Base-by-base conservation (phyloP, 768 basidiomycete species). In the Lactarius evosmus region DNA sequence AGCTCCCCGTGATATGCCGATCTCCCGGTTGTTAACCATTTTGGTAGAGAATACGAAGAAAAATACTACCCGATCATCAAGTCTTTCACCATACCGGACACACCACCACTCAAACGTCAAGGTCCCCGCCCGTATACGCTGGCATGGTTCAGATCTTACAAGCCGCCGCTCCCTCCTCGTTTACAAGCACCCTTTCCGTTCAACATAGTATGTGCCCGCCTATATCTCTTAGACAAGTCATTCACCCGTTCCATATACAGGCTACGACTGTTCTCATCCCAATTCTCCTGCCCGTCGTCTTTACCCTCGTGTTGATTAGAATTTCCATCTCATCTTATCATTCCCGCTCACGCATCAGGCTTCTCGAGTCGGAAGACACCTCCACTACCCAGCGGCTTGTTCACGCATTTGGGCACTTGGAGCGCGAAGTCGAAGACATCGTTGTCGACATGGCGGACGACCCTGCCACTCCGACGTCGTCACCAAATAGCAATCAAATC, bases 291-390 rank as follows among this genome's bases (percentile, higher is more conserved):
- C 90, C 91, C 1, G 68, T 82, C 3, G 68, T 86, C 62, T 49
- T 91, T 17, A 78, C 82, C 7, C 70, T 88, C 5, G 74, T 77
- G n/a, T 51, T 89, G 40, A 55, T 85, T 44, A 84, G 84, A 1
- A 77, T 94, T 41, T 75, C 83, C 2, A 75, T 85, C 36, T 80
- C 85, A 19, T 77, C 87, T 0, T 81, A 77, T 32, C 75, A 78
- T 1, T 93, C 91, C 4, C 83, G 82, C 3, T 77, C 77, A 17
- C 86, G 93, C 22, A 85, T 95, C 61, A 80, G 78, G 61, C 70
- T 80, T 2, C 79, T 93, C 19, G 90, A 92, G 73, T 74, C 77
- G 34, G 84, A 87, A 46, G 51, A 60, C 27, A 69, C 74, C 36
- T 75, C 80, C 3, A 77, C 76, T 57, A 75, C 74, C 33, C 73